Evolutionary conservation across 139 green algal genomes (phyloP), one percentile per base, ranked within the genome.

Genomic region (Asterochloris sp.): DNA sequence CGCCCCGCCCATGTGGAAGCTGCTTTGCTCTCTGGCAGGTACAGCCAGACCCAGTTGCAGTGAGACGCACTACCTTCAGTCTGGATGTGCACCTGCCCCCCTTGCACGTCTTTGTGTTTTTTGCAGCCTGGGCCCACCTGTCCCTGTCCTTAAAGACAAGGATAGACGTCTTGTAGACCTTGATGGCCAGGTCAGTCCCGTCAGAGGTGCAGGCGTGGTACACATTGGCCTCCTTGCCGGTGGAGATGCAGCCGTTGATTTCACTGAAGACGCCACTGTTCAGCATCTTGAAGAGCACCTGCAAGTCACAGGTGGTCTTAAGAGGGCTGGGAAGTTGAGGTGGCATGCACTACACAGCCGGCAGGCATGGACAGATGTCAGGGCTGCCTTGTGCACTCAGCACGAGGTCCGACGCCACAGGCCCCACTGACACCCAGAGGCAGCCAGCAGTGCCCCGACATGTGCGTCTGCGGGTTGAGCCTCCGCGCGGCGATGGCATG

Each of bases 131-230:
- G 27, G 1, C 69, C 11, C 84, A 96, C 92, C 94, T 89, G 86
- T 98, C 93, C 11, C 95, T 85, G 84, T 98, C 95, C 76, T 97
- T 97, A 86, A 99, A 99, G 1, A 98, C 96, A 21, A 99, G 90
- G 78, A 99, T 98, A 47, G 94, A 97, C 0, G 97, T 99, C 89
- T 99, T 99, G 90, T 98, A 99, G 60, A 99, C 92, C 85, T 99
- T 99, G 84, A 99, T 92, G n/a, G 96, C 96, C 76, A 99, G 73
- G 78, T 98, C 95, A 17, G 11, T 2, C 10, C 88, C 89, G 0
- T 84, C 84, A 0, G 83, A 27, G 8, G 81, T 82, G 1, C 24
- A 28, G 21, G 94, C 97, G 78, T 98, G 93, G 86, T 99, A 99
- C 78, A 99, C 97, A 78, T 99, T 99, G 75, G 97, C 97, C 89